These are phyloP conservation scores for Apiotrichum mycotoxinovorans DNA, from an alignment of 1,284 basidiomycete species.

Conservation along the genomic window DNA sequence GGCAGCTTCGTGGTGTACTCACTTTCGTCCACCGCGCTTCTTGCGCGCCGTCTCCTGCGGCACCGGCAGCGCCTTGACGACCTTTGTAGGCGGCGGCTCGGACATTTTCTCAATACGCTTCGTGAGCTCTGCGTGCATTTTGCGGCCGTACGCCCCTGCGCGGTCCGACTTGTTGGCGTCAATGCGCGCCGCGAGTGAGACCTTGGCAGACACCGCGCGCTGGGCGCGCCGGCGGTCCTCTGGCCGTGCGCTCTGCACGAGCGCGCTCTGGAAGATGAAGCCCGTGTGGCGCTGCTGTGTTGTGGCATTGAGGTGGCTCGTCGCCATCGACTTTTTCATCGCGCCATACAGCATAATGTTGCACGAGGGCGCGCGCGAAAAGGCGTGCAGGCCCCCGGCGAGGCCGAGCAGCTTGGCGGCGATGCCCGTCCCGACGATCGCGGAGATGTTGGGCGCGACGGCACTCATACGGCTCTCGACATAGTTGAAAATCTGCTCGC, in stretches of 20 bases:
- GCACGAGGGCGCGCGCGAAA: conserved; percentile 92
- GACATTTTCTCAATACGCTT: conserved; percentile 87
- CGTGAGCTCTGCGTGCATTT: conserved; percentile 78
- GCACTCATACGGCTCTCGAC: conserved; percentile 98
- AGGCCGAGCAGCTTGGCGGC: conserved; percentile 97
- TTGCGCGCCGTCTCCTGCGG: conserved; percentile 95
- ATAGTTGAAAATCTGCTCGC: conserved; percentile 96
- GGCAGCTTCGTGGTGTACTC: too few species aligned
- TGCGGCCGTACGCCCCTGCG: conserved; percentile 79
- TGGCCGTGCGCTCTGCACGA: conserved; percentile 79
- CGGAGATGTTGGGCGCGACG: conserved; percentile 94
- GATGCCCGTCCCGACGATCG: conserved; percentile 95
- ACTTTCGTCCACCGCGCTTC: conserved; percentile 78
- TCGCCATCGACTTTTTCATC: conserved; percentile 74
- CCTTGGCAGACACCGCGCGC: conserved; percentile 88
- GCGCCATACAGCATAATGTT: conserved; percentile 96
- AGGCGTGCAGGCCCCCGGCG: conserved; percentile 83
- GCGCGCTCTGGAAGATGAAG: conserved; percentile 88
- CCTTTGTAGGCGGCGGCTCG: conserved; percentile 90
- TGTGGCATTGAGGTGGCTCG: conserved; percentile 63
- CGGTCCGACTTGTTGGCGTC: conserved; percentile 75
- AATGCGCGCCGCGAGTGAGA: conserved; percentile 83
- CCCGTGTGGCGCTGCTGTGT: conserved; percentile 90
- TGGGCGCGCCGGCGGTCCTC: conserved; percentile 91
- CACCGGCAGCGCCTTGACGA: conserved; percentile 90